Evolutionary conservation across 2,329 filamentous ascomycete genomes (phyloP).

Genomic region (Kalaharituber pfeilii): DNA sequence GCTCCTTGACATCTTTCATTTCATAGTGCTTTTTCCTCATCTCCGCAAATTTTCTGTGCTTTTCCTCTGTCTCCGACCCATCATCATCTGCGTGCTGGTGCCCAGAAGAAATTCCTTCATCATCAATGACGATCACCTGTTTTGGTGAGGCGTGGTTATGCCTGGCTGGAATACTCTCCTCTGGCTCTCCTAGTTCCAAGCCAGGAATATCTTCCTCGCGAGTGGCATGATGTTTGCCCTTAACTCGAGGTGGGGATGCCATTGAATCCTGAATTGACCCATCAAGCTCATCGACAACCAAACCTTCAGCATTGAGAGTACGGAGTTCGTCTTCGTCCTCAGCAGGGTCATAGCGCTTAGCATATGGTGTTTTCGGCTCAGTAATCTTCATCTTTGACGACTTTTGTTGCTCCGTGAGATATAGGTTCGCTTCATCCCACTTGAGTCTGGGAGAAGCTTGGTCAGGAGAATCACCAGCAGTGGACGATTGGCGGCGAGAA

Average conservation of each 20-base stretch:
- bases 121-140: slow-evolving; percentile 62
- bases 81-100: slow-evolving; percentile 37
- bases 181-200: slow-evolving; percentile 80
- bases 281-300: slow-evolving; percentile 52
- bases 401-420: slow-evolving; percentile 90
- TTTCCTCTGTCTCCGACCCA: slow-evolving; percentile 57
- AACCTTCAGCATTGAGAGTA: slow-evolving; percentile 49
- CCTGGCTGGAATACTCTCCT: slow-evolving; percentile 50
- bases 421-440: slow-evolving; percentile 97
- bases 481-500: slow-evolving; percentile 54
- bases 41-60: slow-evolving; percentile 81
- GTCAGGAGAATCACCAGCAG: slow-evolving; percentile 32
- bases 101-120: slow-evolving; percentile 34
- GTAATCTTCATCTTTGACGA: slow-evolving; percentile 97
- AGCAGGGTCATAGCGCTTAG: slow-evolving; percentile 71
- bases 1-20: slow-evolving; percentile 82
- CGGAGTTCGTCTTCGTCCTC: slow-evolving; percentile 63
- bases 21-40: slow-evolving; percentile 95
- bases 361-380: slow-evolving; percentile 95
- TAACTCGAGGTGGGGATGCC: slow-evolving; percentile 17
- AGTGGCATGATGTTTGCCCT: slow-evolving; percentile 28
- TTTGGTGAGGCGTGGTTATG: slow-evolving; percentile 35
- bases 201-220: slow-evolving; percentile 72
- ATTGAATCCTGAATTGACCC: slow-evolving; percentile 25
- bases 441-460: slow-evolving; percentile 61